Percentiles rank a stretch among this genome's conserved stretches.
Evolutionary conservation across 2,329 filamentous ascomycete genomes (phyloP).

Genomic region (Xylaria multiplex): DNA sequence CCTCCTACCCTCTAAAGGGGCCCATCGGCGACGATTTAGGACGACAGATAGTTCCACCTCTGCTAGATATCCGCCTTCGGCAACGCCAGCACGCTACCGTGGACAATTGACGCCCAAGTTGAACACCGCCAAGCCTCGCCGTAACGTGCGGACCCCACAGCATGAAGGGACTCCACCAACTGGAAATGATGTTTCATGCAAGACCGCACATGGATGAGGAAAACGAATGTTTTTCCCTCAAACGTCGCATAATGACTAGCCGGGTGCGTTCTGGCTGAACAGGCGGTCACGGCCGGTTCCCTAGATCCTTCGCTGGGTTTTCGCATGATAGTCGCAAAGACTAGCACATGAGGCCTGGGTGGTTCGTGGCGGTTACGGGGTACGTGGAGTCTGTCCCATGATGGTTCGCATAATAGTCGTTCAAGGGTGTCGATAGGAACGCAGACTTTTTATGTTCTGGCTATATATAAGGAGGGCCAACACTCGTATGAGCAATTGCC

Average conservation of each 20-base stretch:
- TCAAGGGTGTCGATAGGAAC: background rate
- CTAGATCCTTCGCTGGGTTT: background rate
- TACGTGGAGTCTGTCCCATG: background rate
- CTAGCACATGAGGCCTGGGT: background rate
- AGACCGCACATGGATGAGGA: background rate
- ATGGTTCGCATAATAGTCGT: slow-evolving; percentile 4
- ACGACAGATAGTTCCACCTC: background rate
- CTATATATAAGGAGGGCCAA: background rate
- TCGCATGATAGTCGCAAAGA: slow-evolving; percentile 8
- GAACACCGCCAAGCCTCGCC: slow-evolving; percentile 4
- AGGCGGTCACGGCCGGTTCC: background rate
- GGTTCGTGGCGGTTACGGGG: background rate
- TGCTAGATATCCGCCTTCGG: background rate
- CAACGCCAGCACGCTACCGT: too few species aligned
- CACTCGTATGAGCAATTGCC: background rate
- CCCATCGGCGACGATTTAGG: too few species aligned
- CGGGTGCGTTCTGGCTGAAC: background rate
- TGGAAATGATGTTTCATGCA: slow-evolving; percentile 33
- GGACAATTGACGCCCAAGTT: background rate
- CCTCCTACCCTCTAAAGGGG: too few species aligned
- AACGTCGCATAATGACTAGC: slow-evolving; percentile 3
- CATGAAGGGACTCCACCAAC: slow-evolving; percentile 20
- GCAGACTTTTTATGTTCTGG: background rate
- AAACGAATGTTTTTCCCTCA: slow-evolving; percentile 9
- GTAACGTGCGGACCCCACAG: slow-evolving; percentile 10